Evolutionary conservation across 1,139 yeast species (phyloP).

Genomic region (Suhomyces bribrorum): DNA sequence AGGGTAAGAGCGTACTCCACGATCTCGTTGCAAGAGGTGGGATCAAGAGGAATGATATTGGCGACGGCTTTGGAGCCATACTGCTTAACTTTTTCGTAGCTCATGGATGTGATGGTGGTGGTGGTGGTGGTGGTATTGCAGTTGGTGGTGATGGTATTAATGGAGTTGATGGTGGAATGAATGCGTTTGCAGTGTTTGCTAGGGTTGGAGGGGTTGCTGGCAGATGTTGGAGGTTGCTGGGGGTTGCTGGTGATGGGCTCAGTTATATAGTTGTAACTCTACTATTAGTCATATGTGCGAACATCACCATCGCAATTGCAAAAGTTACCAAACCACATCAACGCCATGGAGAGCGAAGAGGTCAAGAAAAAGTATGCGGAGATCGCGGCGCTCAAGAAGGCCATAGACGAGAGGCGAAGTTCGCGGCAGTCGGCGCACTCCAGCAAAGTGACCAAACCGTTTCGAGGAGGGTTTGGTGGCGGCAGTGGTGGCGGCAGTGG

Average conservation of each 20-base stretch:
- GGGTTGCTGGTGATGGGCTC: too few relatives aligned
- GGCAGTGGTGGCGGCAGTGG: slow-evolving; percentile 8
- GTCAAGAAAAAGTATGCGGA: slow-evolving; percentile 35
- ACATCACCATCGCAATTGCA: neutral
- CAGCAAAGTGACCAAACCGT: slow-evolving; percentile 1
- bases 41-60: slow-evolving; percentile 48
- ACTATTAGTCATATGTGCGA: neutral
- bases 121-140: too few relatives aligned
- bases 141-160: too few relatives aligned
- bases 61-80: slow-evolving; percentile 37
- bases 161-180: too few relatives aligned
- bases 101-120: slow-evolving; percentile 12
- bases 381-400: slow-evolving; percentile 33
- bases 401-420: slow-evolving; percentile 22
- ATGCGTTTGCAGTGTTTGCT: too few relatives aligned
- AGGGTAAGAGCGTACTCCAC: slow-evolving; percentile 49
- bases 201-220: neutral
- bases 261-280: too few relatives aligned
- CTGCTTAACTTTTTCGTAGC: slow-evolving; percentile 23
- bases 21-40: slow-evolving; percentile 34
- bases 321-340: neutral
- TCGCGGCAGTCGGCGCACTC: slow-evolving; percentile 2
- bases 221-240: too few relatives aligned
- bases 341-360: slow-evolving; percentile 16
- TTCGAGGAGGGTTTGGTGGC: slow-evolving; percentile 14